Percentiles rank a stretch among this genome's conserved stretches.
phyloP scores from a whole-genome alignment of 768 basidiomycete species.

The Ramaria rubella region DNA sequence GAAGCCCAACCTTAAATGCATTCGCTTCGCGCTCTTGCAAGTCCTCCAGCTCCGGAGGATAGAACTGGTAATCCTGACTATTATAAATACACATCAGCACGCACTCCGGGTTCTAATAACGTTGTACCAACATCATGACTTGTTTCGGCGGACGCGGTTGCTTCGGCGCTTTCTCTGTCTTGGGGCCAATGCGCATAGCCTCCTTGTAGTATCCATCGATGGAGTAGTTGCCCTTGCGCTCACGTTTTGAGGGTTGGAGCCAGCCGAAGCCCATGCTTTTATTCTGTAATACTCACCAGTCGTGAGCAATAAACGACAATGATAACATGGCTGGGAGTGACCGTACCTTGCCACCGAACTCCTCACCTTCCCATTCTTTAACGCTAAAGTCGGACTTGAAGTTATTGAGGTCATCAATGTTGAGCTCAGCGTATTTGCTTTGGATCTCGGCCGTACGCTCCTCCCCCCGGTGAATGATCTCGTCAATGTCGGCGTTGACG shows the following conservation, averaged over 20 bases:
- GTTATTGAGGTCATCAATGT: conserved; percentile 91
- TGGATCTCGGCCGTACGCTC: conserved; percentile 83
- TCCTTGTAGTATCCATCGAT: conserved; percentile 96
- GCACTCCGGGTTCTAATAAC: background rate
- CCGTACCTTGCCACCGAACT: conserved; percentile 72
- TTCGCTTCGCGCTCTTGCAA: conserved; percentile 85
- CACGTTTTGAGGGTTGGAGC: conserved; percentile 80
- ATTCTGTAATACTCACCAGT: conserved; percentile 33
- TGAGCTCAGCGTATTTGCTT: conserved; percentile 87
- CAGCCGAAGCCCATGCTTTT: conserved; percentile 70
- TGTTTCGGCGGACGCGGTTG: conserved; percentile 85
- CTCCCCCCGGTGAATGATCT: conserved; percentile 86
- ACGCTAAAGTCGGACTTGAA: conserved; percentile 92
- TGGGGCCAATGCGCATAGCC: conserved; percentile 61
- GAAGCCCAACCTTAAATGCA: conserved; percentile 56
- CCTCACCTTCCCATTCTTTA: conserved; percentile 95
- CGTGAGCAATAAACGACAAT: background rate
- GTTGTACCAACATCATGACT: conserved; percentile 58
- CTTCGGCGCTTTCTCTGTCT: conserved; percentile 70
- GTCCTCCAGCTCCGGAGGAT: conserved; percentile 69
- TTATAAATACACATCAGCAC: conserved; percentile 1
- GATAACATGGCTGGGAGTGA: conserved; percentile 19
- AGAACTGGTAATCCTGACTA: conserved; percentile 97
- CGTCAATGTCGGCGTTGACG: conserved; percentile 89
- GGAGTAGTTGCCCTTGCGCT: conserved; percentile 90